Evolutionary conservation across 257 asterid species (phyloP).

Genomic region (Nicotiana undulata): DNA sequence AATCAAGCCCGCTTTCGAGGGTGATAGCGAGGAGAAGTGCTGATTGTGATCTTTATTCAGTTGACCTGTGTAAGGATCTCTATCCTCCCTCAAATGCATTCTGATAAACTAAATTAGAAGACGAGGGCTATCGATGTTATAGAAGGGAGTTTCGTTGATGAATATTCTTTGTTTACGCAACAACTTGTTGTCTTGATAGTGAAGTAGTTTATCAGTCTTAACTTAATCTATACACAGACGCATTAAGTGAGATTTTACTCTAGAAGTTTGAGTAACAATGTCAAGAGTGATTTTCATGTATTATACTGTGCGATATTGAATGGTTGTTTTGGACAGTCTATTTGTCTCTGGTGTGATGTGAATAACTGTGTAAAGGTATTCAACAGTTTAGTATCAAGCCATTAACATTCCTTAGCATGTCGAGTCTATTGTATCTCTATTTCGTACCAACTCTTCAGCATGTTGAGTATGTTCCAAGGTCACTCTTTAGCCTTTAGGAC

Average conservation of each 20-base stretch:
- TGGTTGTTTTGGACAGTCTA: not conserved
- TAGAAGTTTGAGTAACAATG: not conserved
- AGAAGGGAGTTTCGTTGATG: not conserved
- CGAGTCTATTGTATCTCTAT: no score
- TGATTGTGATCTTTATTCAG: constrained; percentile 34
- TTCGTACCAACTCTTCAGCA: no score
- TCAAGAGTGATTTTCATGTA: not conserved
- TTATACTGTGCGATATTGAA: not conserved
- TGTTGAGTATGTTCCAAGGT: no score
- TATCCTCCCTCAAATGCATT: constrained; percentile 29
- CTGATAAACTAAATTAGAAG: not conserved
- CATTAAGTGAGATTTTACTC: not conserved
- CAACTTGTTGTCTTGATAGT: constrained; percentile 27
- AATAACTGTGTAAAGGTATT: no score
- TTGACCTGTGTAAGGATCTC: constrained; percentile 31
- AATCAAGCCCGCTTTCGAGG: constrained; percentile 59
- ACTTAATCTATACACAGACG: not conserved
- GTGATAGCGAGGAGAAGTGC: constrained; percentile 60
- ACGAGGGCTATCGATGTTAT: not conserved
- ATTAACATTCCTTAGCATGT: no score
- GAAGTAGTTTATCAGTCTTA: not conserved
- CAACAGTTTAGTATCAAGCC: no score
- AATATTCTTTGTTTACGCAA: constrained; percentile 16
- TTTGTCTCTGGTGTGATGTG: not conserved
- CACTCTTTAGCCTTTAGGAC: no score